Evolutionary conservation across 2,329 filamentous ascomycete genomes (phyloP).

Genomic region (Bertia moriformis): DNA sequence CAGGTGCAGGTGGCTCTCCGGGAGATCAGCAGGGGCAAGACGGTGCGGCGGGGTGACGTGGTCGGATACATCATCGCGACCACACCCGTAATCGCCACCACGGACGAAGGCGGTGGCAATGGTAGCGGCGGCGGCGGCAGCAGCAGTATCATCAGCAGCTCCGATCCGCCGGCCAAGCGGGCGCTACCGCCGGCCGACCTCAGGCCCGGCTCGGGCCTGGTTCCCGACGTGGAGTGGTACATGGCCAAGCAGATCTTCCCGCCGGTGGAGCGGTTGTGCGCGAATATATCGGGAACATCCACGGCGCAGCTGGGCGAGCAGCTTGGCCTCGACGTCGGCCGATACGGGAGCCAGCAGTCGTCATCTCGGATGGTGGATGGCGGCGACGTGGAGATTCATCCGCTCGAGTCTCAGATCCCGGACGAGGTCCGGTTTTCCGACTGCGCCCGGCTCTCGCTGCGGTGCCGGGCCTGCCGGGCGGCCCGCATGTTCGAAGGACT

Average conservation of each 20-base stretch:
- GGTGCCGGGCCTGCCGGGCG: slow-evolving; percentile 68
- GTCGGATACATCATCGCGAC: slow-evolving; percentile 83
- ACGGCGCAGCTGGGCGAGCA: slow-evolving; percentile 81
- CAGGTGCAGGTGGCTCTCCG: slow-evolving; percentile 90
- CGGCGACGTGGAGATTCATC: slow-evolving; percentile 59
- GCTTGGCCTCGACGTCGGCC: slow-evolving; percentile 76
- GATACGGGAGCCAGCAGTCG: slow-evolving; percentile 47
- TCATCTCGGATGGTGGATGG: slow-evolving; percentile 32
- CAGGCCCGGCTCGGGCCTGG: slow-evolving; percentile 60
- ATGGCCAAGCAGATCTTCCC: slow-evolving; percentile 97
- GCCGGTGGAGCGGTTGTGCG: slow-evolving; percentile 91
- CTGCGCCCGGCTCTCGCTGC: slow-evolving; percentile 61
- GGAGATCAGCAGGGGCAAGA: slow-evolving; percentile 74
- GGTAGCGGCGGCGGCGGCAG: slow-evolving; percentile 28
- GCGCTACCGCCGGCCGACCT: slow-evolving; percentile 79
- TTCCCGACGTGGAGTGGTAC: slow-evolving; percentile 94
- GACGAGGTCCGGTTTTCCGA: slow-evolving; percentile 80
- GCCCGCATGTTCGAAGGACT: slow-evolving; percentile 69
- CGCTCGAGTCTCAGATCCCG: slow-evolving; percentile 84
- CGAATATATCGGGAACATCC: slow-evolving; percentile 86
- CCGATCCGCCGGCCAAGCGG: slow-evolving; percentile 67
- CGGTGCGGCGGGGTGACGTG: slow-evolving; percentile 82
- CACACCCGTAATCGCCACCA: too few species aligned
- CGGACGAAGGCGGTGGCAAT: slow-evolving; percentile 51
- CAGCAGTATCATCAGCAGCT: too few species aligned